Evolutionary conservation across 2,329 filamentous ascomycete genomes (phyloP).

Genomic region (Penicillium sp.): DNA sequence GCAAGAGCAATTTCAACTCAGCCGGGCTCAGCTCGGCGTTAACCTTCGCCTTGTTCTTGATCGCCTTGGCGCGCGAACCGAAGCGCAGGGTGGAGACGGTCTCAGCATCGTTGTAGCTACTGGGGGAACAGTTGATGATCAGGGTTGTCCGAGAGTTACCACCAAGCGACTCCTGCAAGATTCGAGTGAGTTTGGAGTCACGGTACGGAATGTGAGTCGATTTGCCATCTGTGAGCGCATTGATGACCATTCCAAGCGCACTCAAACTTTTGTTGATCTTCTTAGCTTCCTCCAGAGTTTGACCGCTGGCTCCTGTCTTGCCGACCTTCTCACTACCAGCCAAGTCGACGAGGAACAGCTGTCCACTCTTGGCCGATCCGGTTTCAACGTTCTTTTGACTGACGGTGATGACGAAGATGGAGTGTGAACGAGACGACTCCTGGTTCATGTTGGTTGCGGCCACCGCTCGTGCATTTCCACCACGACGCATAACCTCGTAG

Average conservation of each 20-base stretch:
- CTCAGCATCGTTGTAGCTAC: slow-evolving; percentile 96
- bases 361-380: slow-evolving; percentile 92
- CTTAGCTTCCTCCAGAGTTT: slow-evolving; percentile 97
- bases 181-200: slow-evolving; percentile 96
- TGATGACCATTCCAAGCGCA: slow-evolving; percentile 98
- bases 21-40: slow-evolving; percentile 96
- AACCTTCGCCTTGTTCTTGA: slow-evolving; percentile 99
- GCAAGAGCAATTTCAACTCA: slow-evolving; percentile 90
- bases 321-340: slow-evolving; percentile 98
- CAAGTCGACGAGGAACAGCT: slow-evolving; percentile 96
- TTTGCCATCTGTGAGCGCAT: slow-evolving; percentile 94
- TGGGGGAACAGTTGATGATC: slow-evolving; percentile 99
- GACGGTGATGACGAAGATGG: slow-evolving; percentile 95
- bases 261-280: slow-evolving; percentile 99
- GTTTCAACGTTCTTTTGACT: slow-evolving; percentile 98
- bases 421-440: slow-evolving; percentile 96
- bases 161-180: slow-evolving; percentile 94
- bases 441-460: slow-evolving; percentile 99
- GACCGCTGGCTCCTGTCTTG: slow-evolving; percentile 96
- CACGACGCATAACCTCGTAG: slow-evolving; percentile 93
- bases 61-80: slow-evolving; percentile 94
- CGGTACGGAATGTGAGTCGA: slow-evolving; percentile 94
- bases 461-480: slow-evolving; percentile 86
- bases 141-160: slow-evolving; percentile 98
- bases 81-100: slow-evolving; percentile 91